phyloP scores from a whole-genome alignment of 768 basidiomycete species.

The Podaxis mareebaensis region DNA sequence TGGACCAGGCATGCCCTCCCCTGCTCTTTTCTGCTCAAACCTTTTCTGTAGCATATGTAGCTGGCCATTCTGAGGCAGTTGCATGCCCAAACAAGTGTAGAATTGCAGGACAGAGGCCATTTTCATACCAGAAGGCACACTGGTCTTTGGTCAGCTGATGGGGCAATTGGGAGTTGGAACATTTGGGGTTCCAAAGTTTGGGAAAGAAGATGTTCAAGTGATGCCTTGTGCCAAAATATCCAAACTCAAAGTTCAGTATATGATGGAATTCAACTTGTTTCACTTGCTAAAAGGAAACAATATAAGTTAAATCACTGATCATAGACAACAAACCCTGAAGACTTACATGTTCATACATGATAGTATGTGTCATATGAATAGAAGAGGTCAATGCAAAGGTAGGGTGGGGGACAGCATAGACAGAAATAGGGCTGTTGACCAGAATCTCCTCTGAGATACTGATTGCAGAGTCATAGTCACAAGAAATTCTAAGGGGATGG shows the following conservation, averaged over 20 bases:
- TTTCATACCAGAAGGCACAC: neutral
- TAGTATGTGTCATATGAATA: neutral
- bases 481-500: conserved; percentile 2
- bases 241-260: neutral
- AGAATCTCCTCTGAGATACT: conserved; percentile 18
- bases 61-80: neutral
- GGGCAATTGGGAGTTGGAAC: neutral
- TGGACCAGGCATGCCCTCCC: neutral
- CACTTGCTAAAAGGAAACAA: neutral
- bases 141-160: neutral
- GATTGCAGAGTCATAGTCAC: conserved; percentile 24
- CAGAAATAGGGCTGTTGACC: conserved; percentile 7
- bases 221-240: neutral
- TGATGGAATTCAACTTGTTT: neutral
- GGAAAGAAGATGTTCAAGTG: neutral
- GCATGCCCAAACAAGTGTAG: neutral
- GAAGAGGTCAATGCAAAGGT: neutral
- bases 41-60: neutral
- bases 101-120: neutral
- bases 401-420: neutral
- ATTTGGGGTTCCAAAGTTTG: neutral
- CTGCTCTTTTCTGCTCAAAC: neutral
- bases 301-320: neutral
- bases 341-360: neutral
- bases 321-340: neutral